Conservation (phyloP, 768 basidiomycete species). For the Paxillus ammoniavirescens region DNA sequence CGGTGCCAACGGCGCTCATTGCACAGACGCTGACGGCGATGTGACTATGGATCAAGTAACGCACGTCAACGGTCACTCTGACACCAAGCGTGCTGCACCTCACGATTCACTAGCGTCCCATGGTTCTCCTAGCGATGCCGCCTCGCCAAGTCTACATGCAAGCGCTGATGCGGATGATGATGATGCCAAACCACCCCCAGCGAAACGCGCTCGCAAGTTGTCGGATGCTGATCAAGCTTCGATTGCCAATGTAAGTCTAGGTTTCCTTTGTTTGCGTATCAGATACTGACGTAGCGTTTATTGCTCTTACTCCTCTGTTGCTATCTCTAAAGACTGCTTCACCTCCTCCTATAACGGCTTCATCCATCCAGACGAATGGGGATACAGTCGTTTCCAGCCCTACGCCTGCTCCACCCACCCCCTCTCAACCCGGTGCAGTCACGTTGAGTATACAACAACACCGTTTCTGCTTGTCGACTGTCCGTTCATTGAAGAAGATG, state of each 20-base stretch:
- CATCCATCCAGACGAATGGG: conserved; percentile 32
- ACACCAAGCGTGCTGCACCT: conserved; percentile 16
- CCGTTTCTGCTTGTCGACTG: conserved; percentile 73
- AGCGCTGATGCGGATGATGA: conserved; percentile 36
- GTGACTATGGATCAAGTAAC: conserved; percentile 27
- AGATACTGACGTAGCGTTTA: conserved; percentile 46
- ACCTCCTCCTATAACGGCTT: conserved; percentile 63
- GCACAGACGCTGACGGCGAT: conserved; percentile 28
- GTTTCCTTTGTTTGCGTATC: conserved; percentile 47
- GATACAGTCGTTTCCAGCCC: conserved; percentile 17
- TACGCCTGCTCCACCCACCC: conserved; percentile 1
- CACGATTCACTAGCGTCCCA: conserved; percentile 34
- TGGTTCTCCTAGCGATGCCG: conserved; percentile 32
- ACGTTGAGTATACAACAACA: conserved; percentile 69
- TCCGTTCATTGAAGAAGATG: conserved; percentile 82
- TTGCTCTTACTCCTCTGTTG: conserved; percentile 15
- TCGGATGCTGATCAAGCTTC: conserved; percentile 78
- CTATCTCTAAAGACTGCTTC: conserved; percentile 59
- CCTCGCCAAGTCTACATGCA: conserved; percentile 28
- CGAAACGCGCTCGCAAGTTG: conserved; percentile 74
- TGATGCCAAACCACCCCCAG: conserved; percentile 70
- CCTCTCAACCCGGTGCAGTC: conserved; percentile 14
- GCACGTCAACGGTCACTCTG: conserved; percentile 26
- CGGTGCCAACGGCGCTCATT: conserved; percentile 28
- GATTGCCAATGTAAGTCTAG: conserved; percentile 63